These are phyloP conservation scores for Saccharomycopsis oosterbeekiorum DNA, from an alignment of 805 yeast species.

Conservation along the genomic window DNA sequence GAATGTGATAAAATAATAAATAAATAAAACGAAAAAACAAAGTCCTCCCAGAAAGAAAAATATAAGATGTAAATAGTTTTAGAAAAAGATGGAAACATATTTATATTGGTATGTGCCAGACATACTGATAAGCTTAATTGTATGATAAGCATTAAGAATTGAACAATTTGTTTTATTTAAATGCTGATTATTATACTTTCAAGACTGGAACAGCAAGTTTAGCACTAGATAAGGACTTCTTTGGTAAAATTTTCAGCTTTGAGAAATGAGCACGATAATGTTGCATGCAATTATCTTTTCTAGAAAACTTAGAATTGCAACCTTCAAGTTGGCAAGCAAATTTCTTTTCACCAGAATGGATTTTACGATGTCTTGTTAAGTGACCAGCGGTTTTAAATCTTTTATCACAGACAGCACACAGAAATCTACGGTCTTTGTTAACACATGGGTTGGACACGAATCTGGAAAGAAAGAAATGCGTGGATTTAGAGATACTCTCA, in stretches of 20 bases:
- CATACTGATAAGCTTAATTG: background rate
- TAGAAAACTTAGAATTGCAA: slow-evolving; percentile 15
- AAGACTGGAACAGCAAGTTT: background rate
- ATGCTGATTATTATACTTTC: background rate
- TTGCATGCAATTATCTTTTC: slow-evolving; percentile 19
- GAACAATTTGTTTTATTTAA: background rate
- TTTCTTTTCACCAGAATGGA: slow-evolving; percentile 69
- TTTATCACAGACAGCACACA: slow-evolving; percentile 32
- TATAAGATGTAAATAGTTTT: background rate
- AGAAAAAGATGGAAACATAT: background rate
- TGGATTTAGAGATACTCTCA: background rate
- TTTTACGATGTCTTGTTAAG: slow-evolving; percentile 60
- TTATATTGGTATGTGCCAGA: background rate
- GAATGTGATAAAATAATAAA: background rate
- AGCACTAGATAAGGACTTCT: background rate
- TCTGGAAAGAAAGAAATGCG: slow-evolving; percentile 15
- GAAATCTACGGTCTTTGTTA: slow-evolving; percentile 16
- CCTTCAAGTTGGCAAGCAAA: slow-evolving; percentile 57
- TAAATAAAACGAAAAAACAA: background rate
- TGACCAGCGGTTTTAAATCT: slow-evolving; percentile 65
- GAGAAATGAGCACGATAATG: slow-evolving; percentile 16
- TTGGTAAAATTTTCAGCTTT: background rate
- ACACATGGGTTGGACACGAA: slow-evolving; percentile 16
- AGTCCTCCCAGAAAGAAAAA: background rate
- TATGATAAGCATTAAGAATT: background rate